Base-by-base conservation (phyloP, 371 early-diverging fungal genomes). In the Dipsacomyces acuminosporus region DNA sequence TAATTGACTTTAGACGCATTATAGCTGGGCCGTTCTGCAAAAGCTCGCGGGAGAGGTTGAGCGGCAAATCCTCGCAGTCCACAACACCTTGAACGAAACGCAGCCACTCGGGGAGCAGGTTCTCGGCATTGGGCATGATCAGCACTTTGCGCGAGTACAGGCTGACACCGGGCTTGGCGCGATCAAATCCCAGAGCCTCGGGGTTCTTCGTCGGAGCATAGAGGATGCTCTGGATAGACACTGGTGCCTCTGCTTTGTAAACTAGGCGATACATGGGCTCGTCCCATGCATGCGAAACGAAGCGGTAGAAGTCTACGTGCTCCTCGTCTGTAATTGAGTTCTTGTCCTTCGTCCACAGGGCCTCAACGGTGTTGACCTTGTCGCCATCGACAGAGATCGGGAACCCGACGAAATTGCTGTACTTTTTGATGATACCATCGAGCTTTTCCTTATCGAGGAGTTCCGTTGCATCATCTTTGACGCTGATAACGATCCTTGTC, bases 11-110 rank as follows among this genome's bases (percentile, higher is more conserved):
- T 36, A 86, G 74, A 20, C 83, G 76, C 59, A 86, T 89, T 47
- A 92, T 78, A 8, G 90, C 64, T 15, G 83, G 80, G 38, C 90
- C 87, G 48, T 96, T 90, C 71, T 98, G 99, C 17, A 99, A 72
- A 25, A 95, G 78, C 73, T 99, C 99, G 57, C 99, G 89, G 18
- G 96, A 96, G 14, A 99, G 89, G 61, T 96, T 98, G 58, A 99
- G 76, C 4, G 99, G 97, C 57, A 99, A 81, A 71, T 99, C 99
- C 69, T 94, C 94, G 13, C 90, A 89, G 67, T 96, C 94, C 13
- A 99, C 90, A 22, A 97, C 88, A 45, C 97, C 73, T 75, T 88
- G 87, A 46, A 89, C 76, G 48, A 90, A 90, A 14, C 86, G 81
- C 48, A 89, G 75, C 79, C 82, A 94, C 53, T 78, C 82, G 25